These are phyloP conservation scores for Roridomyces roridus DNA, from an alignment of 768 basidiomycete species.

Conservation along the genomic window DNA sequence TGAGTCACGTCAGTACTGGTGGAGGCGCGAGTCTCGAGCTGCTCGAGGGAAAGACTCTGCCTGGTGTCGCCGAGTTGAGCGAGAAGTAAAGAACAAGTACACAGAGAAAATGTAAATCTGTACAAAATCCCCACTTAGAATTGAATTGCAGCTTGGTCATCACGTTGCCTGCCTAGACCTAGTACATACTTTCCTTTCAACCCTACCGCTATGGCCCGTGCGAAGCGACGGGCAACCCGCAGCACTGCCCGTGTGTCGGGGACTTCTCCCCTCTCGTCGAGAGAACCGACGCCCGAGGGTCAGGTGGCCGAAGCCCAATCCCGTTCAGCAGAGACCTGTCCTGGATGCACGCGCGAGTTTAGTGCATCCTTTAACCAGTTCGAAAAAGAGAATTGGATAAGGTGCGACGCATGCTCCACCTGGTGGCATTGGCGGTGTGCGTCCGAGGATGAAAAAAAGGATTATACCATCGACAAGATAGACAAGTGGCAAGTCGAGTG, in stretches of 20 bases:
- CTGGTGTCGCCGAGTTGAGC: constrained; percentile 91
- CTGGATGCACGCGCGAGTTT: constrained; percentile 53
- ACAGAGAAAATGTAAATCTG: background rate
- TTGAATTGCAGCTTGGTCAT: background rate
- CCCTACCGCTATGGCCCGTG: constrained; percentile 16
- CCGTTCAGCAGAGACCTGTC: constrained; percentile 43
- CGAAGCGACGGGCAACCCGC: constrained; percentile 11
- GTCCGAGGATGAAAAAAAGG: constrained; percentile 44
- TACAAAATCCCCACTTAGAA: background rate
- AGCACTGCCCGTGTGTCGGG: constrained; percentile 11
- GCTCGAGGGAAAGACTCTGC: constrained; percentile 95
- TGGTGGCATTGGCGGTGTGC: constrained; percentile 90
- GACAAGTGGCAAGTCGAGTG: constrained; percentile 73
- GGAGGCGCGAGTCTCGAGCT: constrained; percentile 94
- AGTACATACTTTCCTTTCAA: background rate
- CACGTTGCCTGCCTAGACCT: no score
- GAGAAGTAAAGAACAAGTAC: constrained; percentile 59
- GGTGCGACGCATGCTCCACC: constrained; percentile 80
- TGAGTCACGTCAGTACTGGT: constrained; percentile 97
- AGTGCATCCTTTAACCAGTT: constrained; percentile 38
- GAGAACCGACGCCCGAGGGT: constrained; percentile 13
- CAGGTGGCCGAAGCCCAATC: background rate
- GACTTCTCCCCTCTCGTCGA: constrained; percentile 18
- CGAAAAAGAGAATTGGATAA: constrained; percentile 80
- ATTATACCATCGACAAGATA: constrained; percentile 66